These are phyloP conservation scores for Tuber indicum DNA, from an alignment of 495 filamentous ascomycete genomes.

Conservation along the genomic window DNA sequence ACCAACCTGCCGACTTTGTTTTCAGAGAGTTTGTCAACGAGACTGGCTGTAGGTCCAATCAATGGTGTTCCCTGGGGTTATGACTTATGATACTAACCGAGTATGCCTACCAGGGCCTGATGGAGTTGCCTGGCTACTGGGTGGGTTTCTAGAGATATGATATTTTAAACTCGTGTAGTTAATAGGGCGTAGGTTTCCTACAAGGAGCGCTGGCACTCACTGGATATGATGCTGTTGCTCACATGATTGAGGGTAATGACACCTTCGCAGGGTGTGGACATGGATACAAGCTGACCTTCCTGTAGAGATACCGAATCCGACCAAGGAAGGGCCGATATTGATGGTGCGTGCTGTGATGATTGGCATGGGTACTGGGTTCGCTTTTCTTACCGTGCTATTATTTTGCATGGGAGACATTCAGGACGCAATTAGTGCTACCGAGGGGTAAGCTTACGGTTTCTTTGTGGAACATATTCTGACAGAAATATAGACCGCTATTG, in stretches of 20 bases:
- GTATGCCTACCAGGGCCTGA: slow-evolving; percentile 43
- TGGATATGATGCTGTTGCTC: slow-evolving; percentile 51
- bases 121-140: slow-evolving; percentile 49
- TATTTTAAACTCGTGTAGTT: not conserved
- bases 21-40: slow-evolving; percentile 46
- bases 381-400: slow-evolving; percentile 61
- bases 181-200: slow-evolving; percentile 45
- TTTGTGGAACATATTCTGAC: slow-evolving; percentile 4
- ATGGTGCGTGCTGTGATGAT: slow-evolving; percentile 68
- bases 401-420: slow-evolving; percentile 57
- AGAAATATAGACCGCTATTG: slow-evolving; percentile 49
- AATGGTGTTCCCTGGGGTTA: slow-evolving; percentile 15
- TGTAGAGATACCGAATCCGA: slow-evolving; percentile 61
- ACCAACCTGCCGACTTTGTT: slow-evolving; percentile 55
- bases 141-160: not conserved
- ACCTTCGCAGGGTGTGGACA: not conserved
- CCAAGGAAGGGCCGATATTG: slow-evolving; percentile 60
- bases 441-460: slow-evolving; percentile 44
- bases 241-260: slow-evolving; percentile 49
- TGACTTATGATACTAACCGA: slow-evolving; percentile 1
- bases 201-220: slow-evolving; percentile 53
- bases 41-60: slow-evolving; percentile 46
- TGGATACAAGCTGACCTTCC: slow-evolving; percentile 3
- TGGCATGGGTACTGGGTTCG: slow-evolving; percentile 59
- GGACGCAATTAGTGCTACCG: slow-evolving; percentile 55